Evolutionary conservation across 1,284 basidiomycete genomes (phyloP).

Genomic region (Rhodotorula sp.): DNA sequence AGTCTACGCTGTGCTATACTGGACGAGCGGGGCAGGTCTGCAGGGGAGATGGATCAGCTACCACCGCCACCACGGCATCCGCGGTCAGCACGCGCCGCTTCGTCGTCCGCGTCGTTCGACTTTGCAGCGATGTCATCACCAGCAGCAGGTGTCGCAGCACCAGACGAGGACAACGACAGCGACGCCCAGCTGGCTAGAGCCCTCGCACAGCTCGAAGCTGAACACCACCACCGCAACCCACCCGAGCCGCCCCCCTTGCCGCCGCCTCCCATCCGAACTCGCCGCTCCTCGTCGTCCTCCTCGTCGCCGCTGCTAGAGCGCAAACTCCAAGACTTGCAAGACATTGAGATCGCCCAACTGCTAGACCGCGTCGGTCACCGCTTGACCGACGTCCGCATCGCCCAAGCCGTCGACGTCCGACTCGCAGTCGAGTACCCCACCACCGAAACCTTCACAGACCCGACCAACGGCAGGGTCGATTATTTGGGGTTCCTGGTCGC

Average conservation of each 20-base stretch:
- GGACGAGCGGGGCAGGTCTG: too few species aligned
- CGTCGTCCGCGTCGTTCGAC: not conserved
- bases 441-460: not conserved
- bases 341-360: slow-evolving; percentile 22
- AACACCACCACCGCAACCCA: too few species aligned
- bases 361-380: slow-evolving; percentile 26
- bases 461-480: slow-evolving; percentile 11
- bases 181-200: not conserved
- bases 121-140: not conserved
- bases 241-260: not conserved
- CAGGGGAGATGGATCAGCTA: too few species aligned
- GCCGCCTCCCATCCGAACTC: not conserved
- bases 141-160: not conserved
- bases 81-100: not conserved
- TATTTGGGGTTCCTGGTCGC: slow-evolving; percentile 8
- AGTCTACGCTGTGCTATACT: too few species aligned
- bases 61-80: slow-evolving; percentile 3
- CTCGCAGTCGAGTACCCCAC: slow-evolving; percentile 6
- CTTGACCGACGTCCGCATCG: slow-evolving; percentile 22
- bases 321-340: slow-evolving; percentile 30
- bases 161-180: not conserved
- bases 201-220: not conserved
- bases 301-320: not conserved
- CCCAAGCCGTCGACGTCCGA: not conserved
- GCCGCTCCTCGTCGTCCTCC: not conserved